Percentiles rank a stretch among this genome's conserved stretches.
Conservation (phyloP, 306 rosid species). For the Vigna radiata region DNA sequence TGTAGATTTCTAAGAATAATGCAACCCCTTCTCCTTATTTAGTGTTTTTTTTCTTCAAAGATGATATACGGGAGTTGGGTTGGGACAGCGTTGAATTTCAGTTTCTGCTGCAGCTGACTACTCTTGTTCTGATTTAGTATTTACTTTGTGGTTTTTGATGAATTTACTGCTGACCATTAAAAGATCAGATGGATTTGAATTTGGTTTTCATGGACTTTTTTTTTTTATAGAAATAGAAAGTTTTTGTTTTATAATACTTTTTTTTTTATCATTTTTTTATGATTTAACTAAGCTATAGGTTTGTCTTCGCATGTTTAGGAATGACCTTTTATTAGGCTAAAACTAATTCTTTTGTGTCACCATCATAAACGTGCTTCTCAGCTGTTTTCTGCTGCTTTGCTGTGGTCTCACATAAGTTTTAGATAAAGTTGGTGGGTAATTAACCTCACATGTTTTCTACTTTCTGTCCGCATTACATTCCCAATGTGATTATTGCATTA, state of each 20-base stretch:
- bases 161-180: slow-evolving; percentile 10
- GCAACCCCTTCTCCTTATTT: slow-evolving; percentile 9
- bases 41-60: neutral
- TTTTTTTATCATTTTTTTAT: neutral
- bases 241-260: neutral
- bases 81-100: neutral
- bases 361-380: slow-evolving; percentile 27
- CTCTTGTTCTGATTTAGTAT: slow-evolving; percentile 15
- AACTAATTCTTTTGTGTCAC: neutral
- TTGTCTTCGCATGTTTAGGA: slow-evolving; percentile 10
- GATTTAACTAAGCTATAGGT: slow-evolving; percentile 32
- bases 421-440: slow-evolving; percentile 5
- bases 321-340: slow-evolving; percentile 8
- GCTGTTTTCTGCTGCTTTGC: slow-evolving; percentile 30
- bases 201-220: neutral
- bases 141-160: slow-evolving; percentile 40
- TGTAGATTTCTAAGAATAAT: slow-evolving; percentile 28
- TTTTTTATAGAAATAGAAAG: neutral
- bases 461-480: neutral
- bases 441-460: slow-evolving; percentile 3
- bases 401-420: slow-evolving; percentile 8
- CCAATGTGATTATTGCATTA: slow-evolving; percentile 7
- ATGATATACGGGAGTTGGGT: neutral
- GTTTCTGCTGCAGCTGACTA: slow-evolving; percentile 11
- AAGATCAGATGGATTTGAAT: slow-evolving; percentile 32